phyloP scores from a whole-genome alignment of 2,329 filamentous ascomycete genomes.

The Phaeosphaeria sp. region DNA sequence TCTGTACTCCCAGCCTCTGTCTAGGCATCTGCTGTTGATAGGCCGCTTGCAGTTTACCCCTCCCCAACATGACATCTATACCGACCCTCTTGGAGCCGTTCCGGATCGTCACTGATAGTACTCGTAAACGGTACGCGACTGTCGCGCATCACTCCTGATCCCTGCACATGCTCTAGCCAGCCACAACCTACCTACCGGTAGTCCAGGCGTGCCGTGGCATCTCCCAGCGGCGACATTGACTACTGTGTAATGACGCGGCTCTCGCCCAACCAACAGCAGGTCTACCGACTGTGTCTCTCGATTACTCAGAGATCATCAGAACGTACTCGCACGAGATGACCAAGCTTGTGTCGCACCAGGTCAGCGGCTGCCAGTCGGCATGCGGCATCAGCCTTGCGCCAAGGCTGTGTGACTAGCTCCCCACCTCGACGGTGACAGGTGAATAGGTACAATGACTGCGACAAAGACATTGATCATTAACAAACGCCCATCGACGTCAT shows the following conservation, averaged over 20 bases:
- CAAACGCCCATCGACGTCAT: background rate
- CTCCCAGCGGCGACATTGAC: background rate
- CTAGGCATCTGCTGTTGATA: slow-evolving; percentile 1
- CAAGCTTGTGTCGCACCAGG: background rate
- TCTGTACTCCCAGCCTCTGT: background rate
- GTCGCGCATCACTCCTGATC: background rate
- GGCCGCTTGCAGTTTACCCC: background rate
- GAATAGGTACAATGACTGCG: background rate
- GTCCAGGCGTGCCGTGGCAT: background rate
- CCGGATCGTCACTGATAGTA: background rate
- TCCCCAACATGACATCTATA: slow-evolving; percentile 4
- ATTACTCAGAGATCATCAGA: background rate
- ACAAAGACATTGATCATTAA: slow-evolving; percentile 1
- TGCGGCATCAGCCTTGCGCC: slow-evolving; percentile 7
- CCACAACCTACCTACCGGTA: background rate
- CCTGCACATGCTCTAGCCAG: slow-evolving; percentile 1
- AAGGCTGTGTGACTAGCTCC: slow-evolving; percentile 4
- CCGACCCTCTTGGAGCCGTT: background rate
- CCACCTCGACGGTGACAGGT: background rate
- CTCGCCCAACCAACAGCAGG: background rate
- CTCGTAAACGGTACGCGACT: slow-evolving; percentile 1
- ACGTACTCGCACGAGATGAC: background rate
- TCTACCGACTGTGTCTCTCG: background rate
- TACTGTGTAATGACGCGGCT: background rate
- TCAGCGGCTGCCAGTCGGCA: background rate